Evolutionary conservation across 371 early-diverging fungal genomes (phyloP).

Genomic region (Catenaria anguillulae): DNA sequence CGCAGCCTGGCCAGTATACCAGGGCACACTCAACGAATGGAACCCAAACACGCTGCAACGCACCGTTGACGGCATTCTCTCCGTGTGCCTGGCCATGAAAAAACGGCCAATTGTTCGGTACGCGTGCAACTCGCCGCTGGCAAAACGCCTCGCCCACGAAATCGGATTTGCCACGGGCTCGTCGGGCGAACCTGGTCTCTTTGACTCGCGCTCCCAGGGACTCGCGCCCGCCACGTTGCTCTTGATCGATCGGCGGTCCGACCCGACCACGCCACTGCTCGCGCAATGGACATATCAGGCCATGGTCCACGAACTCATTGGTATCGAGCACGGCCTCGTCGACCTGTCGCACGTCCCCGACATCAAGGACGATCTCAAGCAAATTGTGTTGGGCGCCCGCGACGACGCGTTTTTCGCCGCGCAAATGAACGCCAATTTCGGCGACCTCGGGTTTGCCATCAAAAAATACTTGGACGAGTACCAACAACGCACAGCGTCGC

Average conservation of each 20-base stretch:
- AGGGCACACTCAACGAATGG: constrained; percentile 54
- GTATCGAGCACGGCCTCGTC: constrained; percentile 86
- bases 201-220: constrained; percentile 48
- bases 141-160: constrained; percentile 63
- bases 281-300: constrained; percentile 99
- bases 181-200: constrained; percentile 61
- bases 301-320: constrained; percentile 93
- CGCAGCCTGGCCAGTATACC: constrained; percentile 46
- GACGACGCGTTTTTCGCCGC: constrained; percentile 83
- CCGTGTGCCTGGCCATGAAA: constrained; percentile 67
- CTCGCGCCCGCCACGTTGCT: constrained; percentile 77
- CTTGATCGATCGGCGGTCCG: constrained; percentile 86
- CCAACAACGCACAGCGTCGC: constrained; percentile 53
- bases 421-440: constrained; percentile 76
- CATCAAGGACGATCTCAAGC: constrained; percentile 65
- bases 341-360: constrained; percentile 71
- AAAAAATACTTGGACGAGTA: constrained; percentile 85
- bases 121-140: constrained; percentile 58
- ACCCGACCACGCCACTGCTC: constrained; percentile 93
- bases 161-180: constrained; percentile 39
- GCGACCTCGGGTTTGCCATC: constrained; percentile 86
- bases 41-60: constrained; percentile 53
- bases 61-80: constrained; percentile 56
- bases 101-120: constrained; percentile 83
- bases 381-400: constrained; percentile 71